Percentiles rank a stretch among this genome's conserved stretches.
Conservation (phyloP, 2,329 filamentous ascomycete genomes). For the Cytospora leucostoma region DNA sequence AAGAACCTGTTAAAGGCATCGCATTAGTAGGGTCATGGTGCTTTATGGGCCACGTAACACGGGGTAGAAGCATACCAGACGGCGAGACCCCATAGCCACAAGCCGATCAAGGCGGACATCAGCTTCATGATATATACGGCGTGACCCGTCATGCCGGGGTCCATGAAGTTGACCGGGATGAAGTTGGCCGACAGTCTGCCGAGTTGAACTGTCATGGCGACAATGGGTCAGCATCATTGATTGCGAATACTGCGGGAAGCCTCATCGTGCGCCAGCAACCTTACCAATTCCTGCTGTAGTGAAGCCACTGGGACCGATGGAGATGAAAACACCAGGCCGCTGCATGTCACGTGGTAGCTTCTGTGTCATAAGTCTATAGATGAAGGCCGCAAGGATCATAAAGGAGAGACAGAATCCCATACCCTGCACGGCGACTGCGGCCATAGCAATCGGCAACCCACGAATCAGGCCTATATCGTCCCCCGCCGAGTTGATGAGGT, state of each 20-base stretch:
- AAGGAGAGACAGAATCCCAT: slow-evolving; percentile 61
- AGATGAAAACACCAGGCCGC: slow-evolving; percentile 83
- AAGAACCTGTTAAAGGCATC: slow-evolving; percentile 57
- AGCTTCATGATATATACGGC: slow-evolving; percentile 49
- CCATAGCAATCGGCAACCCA: slow-evolving; percentile 49
- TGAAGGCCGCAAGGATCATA: slow-evolving; percentile 82
- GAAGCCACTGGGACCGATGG: slow-evolving; percentile 72
- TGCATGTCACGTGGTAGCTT: slow-evolving; percentile 76
- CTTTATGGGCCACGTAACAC: background rate
- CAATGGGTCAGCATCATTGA: slow-evolving; percentile 2
- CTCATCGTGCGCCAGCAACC: background rate
- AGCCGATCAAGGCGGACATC: slow-evolving; percentile 60
- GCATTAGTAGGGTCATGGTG: background rate
- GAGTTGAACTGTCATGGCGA: slow-evolving; percentile 41
- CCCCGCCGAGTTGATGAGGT: slow-evolving; percentile 48
- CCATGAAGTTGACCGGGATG: slow-evolving; percentile 45
- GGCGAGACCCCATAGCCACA: slow-evolving; percentile 84
- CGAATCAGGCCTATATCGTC: slow-evolving; percentile 39
- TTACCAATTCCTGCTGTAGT: slow-evolving; percentile 50
- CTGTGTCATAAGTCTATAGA: slow-evolving; percentile 86
- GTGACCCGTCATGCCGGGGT: slow-evolving; percentile 39
- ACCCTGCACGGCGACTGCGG: slow-evolving; percentile 54
- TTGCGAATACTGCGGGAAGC: background rate
- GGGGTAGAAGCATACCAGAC: slow-evolving; percentile 53
- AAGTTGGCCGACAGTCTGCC: slow-evolving; percentile 47